phyloP scores from a whole-genome alignment of 1,139 yeast genomes.

The Zygosaccharomyces sapae region DNA sequence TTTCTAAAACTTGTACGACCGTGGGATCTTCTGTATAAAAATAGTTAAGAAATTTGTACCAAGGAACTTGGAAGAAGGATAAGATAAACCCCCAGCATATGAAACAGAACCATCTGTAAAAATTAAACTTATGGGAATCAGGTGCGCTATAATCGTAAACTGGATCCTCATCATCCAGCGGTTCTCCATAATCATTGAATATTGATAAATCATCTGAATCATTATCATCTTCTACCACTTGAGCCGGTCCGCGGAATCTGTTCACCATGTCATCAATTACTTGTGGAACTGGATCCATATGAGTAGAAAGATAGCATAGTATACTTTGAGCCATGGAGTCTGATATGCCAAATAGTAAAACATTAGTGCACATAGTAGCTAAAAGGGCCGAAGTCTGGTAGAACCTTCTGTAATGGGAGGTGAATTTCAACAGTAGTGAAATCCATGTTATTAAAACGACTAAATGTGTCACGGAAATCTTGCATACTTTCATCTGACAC shows the following conservation, averaged over 20 bases:
- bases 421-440: slow-evolving; percentile 47
- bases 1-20: slow-evolving; percentile 73
- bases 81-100: slow-evolving; percentile 83
- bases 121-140: slow-evolving; percentile 49
- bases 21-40: slow-evolving; percentile 79
- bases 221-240: slow-evolving; percentile 7
- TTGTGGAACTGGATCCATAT: slow-evolving; percentile 36
- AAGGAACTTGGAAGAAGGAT: slow-evolving; percentile 79
- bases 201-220: slow-evolving; percentile 25
- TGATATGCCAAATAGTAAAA: slow-evolving; percentile 79
- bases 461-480: slow-evolving; percentile 40
- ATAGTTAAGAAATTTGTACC: slow-evolving; percentile 79
- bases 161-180: slow-evolving; percentile 10
- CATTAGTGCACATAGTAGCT: slow-evolving; percentile 79
- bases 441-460: slow-evolving; percentile 48
- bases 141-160: slow-evolving; percentile 15
- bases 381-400: slow-evolving; percentile 64
- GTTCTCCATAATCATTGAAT: slow-evolving; percentile 30
- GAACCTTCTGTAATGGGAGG: slow-evolving; percentile 56
- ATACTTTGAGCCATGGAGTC: slow-evolving; percentile 76
- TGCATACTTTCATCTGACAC: slow-evolving; percentile 5
- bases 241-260: slow-evolving; percentile 11
- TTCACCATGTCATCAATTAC: slow-evolving; percentile 24
- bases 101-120: slow-evolving; percentile 71
- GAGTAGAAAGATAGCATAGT: slow-evolving; percentile 22